Conservation (phyloP, 1,139 yeast species). For the Citeromyces hawaiiensis region DNA sequence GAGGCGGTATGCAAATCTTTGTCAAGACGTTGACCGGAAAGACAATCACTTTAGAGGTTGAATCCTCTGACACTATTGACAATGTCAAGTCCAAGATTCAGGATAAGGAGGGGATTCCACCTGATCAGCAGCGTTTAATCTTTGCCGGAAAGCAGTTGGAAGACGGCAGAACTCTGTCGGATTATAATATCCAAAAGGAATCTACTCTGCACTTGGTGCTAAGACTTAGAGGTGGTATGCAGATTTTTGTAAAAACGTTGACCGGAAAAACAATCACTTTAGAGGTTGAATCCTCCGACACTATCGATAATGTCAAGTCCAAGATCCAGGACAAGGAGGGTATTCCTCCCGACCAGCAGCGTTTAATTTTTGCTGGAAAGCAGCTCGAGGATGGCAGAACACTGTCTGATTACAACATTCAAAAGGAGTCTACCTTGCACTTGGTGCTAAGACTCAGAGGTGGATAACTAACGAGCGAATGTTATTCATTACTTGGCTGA, state of each 20-base stretch:
- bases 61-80: conserved; percentile 63
- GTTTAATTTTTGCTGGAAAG: conserved; percentile 46
- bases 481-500: not conserved
- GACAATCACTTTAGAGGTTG: conserved; percentile 59
- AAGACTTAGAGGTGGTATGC: conserved; percentile 90
- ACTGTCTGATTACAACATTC: conserved; percentile 52
- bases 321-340: conserved; percentile 44
- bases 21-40: conserved; percentile 56
- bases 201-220: conserved; percentile 76
- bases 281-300: conserved; percentile 59
- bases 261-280: conserved; percentile 62
- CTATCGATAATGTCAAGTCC: conserved; percentile 48
- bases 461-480: conserved; percentile 21
- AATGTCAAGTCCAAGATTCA: conserved; percentile 68
- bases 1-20: conserved; percentile 58
- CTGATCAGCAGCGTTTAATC: conserved; percentile 76
- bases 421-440: conserved; percentile 49
- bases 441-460: conserved; percentile 46
- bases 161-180: conserved; percentile 79
- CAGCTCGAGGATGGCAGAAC: conserved; percentile 60
- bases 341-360: conserved; percentile 42
- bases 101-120: conserved; percentile 82
- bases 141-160: conserved; percentile 83
- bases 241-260: conserved; percentile 43
- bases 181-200: conserved; percentile 86